Evolutionary conservation across 2,329 filamentous ascomycete genomes (phyloP), one percentile per base, ranked within the genome.

Genomic region (Diaporthe humulicola): DNA sequence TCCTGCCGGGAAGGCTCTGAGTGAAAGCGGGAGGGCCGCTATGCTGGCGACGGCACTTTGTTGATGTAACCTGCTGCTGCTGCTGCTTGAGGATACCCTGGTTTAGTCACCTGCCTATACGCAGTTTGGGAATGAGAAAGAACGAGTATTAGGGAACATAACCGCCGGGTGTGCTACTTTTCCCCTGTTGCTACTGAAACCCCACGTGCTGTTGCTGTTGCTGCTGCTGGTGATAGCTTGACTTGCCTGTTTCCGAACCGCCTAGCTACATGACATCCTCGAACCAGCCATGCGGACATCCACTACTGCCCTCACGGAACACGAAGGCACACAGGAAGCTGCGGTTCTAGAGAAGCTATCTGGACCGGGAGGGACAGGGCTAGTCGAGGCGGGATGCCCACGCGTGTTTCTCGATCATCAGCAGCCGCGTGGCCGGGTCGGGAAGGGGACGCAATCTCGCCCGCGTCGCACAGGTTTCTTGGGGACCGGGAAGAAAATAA

Each of bases 11-110:
- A 19, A 67, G 60, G 50, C 40, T 38, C 14, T 30, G 64, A 10
- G 17, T 28, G 9, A 40, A 40, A 19, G 48, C 17, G n/a, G n/a
- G 4, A 28, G 48, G 64, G 48, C 48, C 15, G 14, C 30, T 45
- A 54, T 30, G 15, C 36, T 64, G 70, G 70, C 45, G 56, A 52
- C 57, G 70, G 58, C 57, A 69, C n/a, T 25, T 33, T 64, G 70
- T 64, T 72, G 70, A 42, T 64, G 5, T 45, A 36, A 72, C 33
- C 58, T 54, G 50, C 54, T 58, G 25, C 67, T 69, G 28, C 38
- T 58, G 25, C 40, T 70, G 58, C 54, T 71, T 71, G 57, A 70
- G 67, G 66, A 74, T 74, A 74, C 73, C 73, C 73, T 71, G 66
- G 56, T 61, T 54, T 50, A 70, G 72, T 50, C 64, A 64, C 42